phyloP scores from a whole-genome alignment of 805 yeast species.

The Pichia nakasei region DNA sequence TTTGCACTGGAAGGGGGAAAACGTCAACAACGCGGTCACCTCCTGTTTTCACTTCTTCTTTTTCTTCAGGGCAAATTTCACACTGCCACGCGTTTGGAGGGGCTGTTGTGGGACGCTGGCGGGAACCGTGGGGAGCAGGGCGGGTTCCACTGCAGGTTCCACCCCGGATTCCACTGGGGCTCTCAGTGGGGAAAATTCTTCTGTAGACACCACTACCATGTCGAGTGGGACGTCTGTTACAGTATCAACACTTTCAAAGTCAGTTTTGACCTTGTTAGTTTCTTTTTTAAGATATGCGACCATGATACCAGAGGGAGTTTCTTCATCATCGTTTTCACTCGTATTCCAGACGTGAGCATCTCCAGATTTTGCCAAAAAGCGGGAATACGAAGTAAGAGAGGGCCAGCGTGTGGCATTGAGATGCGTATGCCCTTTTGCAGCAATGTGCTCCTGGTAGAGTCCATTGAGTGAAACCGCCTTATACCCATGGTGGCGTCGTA shows the following conservation, averaged over 20 bases:
- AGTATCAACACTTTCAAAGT: no score
- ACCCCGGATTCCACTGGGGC: neutral
- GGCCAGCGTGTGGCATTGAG: slow-evolving; percentile 84
- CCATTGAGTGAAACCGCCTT: slow-evolving; percentile 71
- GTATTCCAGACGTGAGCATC: neutral
- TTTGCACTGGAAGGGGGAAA: neutral
- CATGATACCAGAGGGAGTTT: neutral
- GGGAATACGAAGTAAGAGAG: slow-evolving; percentile 38
- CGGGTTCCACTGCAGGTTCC: no score
- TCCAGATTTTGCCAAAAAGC: neutral
- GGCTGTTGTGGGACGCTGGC: neutral
- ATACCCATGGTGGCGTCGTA: slow-evolving; percentile 70
- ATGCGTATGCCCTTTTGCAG: slow-evolving; percentile 77
- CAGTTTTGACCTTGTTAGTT: neutral
- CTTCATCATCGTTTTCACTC: neutral
- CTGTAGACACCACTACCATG: no score
- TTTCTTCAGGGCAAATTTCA: neutral
- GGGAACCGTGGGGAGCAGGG: no score
- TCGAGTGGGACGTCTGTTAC: no score
- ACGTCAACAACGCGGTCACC: neutral
- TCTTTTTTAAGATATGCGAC: neutral
- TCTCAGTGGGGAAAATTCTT: no score
- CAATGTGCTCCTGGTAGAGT: slow-evolving; percentile 84
- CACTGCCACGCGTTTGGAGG: neutral
- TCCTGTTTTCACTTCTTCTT: neutral